Conservation (phyloP, 2,329 filamentous ascomycete genomes). For the Sphaerostilbella broomeana region DNA sequence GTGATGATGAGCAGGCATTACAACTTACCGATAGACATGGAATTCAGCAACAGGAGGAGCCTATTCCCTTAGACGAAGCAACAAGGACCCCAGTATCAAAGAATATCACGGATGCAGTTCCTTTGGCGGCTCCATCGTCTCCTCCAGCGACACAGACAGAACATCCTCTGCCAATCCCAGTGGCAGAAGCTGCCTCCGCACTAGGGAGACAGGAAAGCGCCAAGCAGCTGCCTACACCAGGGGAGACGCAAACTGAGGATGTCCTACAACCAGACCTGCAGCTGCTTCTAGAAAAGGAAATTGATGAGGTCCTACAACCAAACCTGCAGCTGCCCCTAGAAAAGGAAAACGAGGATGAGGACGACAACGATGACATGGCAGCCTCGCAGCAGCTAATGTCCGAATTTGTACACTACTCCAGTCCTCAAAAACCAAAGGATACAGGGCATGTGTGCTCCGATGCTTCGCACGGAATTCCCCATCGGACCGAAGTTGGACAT, state of each 20-base stretch:
- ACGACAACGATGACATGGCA: constrained; percentile 14
- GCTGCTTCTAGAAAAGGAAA: constrained; percentile 1
- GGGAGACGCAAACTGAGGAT: constrained; percentile 8
- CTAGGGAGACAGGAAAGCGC: not conserved
- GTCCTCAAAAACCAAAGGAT: constrained; percentile 1
- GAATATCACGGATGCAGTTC: not conserved
- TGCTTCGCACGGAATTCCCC: not conserved
- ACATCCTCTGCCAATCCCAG: not conserved
- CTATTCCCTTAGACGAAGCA: no score
- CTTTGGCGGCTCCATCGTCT: not conserved
- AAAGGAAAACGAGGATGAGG: constrained; percentile 1
- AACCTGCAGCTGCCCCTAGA: not conserved
- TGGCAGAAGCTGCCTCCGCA: not conserved
- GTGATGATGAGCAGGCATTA: constrained; percentile 5
- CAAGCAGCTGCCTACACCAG: constrained; percentile 4
- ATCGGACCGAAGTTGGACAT: not conserved
- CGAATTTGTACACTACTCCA: constrained; percentile 14
- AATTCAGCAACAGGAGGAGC: no score
- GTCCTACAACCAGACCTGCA: not conserved
- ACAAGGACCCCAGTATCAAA: no score
- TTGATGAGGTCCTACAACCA: not conserved
- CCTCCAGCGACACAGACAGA: not conserved
- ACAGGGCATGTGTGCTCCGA: not conserved
- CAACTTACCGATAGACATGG: no score
- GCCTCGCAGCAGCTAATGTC: constrained; percentile 20